phyloP scores from a whole-genome alignment of 352 stramenopile species.

The Globisporangium irregulare region DNA sequence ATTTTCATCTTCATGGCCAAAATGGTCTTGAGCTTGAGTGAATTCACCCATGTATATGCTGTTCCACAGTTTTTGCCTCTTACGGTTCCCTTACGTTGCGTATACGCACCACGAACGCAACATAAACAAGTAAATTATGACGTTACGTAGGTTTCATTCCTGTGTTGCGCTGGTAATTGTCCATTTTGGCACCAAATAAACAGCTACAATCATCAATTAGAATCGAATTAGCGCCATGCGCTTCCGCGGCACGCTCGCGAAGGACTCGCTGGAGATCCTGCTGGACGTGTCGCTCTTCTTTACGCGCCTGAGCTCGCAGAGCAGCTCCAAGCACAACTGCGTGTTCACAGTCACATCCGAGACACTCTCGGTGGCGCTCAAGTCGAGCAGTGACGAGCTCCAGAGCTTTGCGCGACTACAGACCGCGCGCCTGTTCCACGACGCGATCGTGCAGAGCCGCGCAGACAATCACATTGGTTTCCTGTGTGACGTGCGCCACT shows the following conservation, averaged over 20 bases:
- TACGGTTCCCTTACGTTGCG: neutral
- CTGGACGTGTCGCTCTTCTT: conserved; percentile 77
- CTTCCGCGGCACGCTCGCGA: conserved; percentile 73
- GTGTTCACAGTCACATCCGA: conserved; percentile 74
- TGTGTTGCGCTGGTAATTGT: too few relatives aligned
- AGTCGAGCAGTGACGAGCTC: conserved; percentile 69
- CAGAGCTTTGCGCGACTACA: conserved; percentile 74
- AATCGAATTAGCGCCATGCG: conserved; percentile 39
- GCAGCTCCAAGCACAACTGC: conserved; percentile 56
- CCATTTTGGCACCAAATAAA: conserved; percentile 6
- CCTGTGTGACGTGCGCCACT: conserved; percentile 66
- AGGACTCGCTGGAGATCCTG: conserved; percentile 73
- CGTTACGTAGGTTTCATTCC: neutral
- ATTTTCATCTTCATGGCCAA: neutral
- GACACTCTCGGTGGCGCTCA: conserved; percentile 59
- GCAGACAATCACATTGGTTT: conserved; percentile 83
- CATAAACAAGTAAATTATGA: neutral
- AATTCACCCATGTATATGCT: neutral
- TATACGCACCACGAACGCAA: neutral
- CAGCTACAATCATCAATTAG: neutral
- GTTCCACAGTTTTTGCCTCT: neutral
- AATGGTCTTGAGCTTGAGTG: neutral
- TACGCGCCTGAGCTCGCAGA: conserved; percentile 52
- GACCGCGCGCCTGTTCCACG: conserved; percentile 64
- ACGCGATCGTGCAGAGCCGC: conserved; percentile 69